Percentiles rank a stretch among this genome's conserved stretches.
These are phyloP conservation scores for Shiraia sp. DNA, from an alignment of 2,329 filamentous ascomycete species.

Conservation along the genomic window DNA sequence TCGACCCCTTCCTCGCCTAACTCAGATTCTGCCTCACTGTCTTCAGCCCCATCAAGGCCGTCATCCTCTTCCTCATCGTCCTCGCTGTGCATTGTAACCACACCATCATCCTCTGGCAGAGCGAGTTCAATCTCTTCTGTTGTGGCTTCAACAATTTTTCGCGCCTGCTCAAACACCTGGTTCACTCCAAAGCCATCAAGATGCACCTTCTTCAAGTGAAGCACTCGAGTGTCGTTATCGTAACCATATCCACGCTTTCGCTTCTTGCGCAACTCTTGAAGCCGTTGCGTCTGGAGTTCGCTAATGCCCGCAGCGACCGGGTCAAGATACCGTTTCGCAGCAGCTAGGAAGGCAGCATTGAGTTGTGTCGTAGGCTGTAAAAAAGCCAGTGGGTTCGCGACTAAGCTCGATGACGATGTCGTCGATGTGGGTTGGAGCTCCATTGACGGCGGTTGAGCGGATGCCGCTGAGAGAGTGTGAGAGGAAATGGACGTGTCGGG, in stretches of 20 bases:
- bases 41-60: constrained; percentile 35
- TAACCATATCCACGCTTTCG: constrained; percentile 67
- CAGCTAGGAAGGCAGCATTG: constrained; percentile 69
- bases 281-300: constrained; percentile 69
- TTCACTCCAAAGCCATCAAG: constrained; percentile 83
- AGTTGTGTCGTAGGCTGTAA: constrained; percentile 72
- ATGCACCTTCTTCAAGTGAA: constrained; percentile 83
- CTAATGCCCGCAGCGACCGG: constrained; percentile 74
- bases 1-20: constrained; percentile 40
- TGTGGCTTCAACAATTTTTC: constrained; percentile 74
- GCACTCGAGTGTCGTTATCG: constrained; percentile 52
- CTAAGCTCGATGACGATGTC: constrained; percentile 62
- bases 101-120: constrained; percentile 39
- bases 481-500: constrained; percentile 46
- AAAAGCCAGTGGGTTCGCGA: constrained; percentile 70
- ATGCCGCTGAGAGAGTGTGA: constrained; percentile 45
- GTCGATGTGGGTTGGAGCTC: constrained; percentile 34
- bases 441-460: constrained; percentile 40
- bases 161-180: constrained; percentile 94
- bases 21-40: constrained; percentile 37
- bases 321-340: constrained; percentile 81
- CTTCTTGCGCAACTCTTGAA: constrained; percentile 73
- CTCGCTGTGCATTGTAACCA: constrained; percentile 20
- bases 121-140: constrained; percentile 57
- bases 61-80: constrained; percentile 40